phyloP scores from a whole-genome alignment of 495 filamentous ascomycete species.

The Penicillium crystallinum region DNA sequence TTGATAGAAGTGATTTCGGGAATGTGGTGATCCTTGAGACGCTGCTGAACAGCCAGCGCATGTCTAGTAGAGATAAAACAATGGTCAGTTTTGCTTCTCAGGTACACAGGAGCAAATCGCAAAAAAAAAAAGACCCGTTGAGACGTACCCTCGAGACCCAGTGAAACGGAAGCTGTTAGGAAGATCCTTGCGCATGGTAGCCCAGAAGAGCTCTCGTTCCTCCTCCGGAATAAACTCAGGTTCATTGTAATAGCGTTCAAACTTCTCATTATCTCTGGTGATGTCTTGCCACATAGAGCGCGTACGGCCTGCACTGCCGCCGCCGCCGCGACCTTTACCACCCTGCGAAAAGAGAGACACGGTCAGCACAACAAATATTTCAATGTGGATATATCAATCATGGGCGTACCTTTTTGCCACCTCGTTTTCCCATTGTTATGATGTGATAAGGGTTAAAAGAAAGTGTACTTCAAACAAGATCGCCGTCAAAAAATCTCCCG shows the following conservation, averaged over 20 bases:
- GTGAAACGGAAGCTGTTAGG: constrained; percentile 97
- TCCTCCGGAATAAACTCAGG: constrained; percentile 65
- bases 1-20: constrained; percentile 80
- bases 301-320: constrained; percentile 23
- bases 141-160: constrained; percentile 72
- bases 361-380: constrained; percentile 11
- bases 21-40: constrained; percentile 79
- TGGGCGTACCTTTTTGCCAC: constrained; percentile 31
- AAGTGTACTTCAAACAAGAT: neutral
- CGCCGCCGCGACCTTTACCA: constrained; percentile 28
- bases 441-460: neutral
- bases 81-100: constrained; percentile 7
- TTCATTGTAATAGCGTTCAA: constrained; percentile 78
- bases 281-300: constrained; percentile 51
- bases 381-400: neutral
- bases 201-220: constrained; percentile 78
- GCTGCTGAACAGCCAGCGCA: constrained; percentile 79
- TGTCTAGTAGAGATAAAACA: constrained; percentile 46
- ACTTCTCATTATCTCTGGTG: constrained; percentile 64
- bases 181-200: constrained; percentile 68
- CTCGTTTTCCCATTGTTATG: constrained; percentile 35
- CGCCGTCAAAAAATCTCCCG: constrained; percentile 3
- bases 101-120: neutral
- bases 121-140: neutral
- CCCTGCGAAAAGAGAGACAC: constrained; percentile 18